Base-by-base conservation (phyloP, 2,329 filamentous ascomycete species). In the Dendryphion nanum region DNA sequence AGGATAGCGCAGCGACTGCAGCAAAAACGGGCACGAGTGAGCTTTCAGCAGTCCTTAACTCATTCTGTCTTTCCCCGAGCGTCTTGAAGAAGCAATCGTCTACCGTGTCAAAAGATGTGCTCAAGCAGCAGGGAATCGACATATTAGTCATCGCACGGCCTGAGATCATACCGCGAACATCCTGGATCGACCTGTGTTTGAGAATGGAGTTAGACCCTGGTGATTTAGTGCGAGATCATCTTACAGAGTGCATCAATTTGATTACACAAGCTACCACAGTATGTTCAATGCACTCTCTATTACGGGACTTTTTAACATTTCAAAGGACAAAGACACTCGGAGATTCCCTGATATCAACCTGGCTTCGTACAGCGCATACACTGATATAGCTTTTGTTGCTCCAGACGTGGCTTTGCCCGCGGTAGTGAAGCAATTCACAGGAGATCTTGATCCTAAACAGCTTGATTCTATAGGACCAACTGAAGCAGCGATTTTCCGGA, bases 401-500 rank as follows among this genome's bases (percentile, higher is more conserved):
- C 93, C 93, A 0, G 86, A 93, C 30, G 73, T 74, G 13, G 86
- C 95, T 67, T 85, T 89, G 15, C 79, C 88, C 4, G 77, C 79
- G 6, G 76, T 98, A 17, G 79, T 96, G 18, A 70, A 81, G 18
- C 79, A 93, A 32, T 81, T 98, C 35, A 73, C 77, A 37, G 66
- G 77, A 18, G 89, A 97, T 63, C 74, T 98, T 15, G 75, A 89
- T 46, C 75, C 81, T 1, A 68, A 75, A 30, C 82, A 87, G 42
- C 73, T 96, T 3, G 74, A 80, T 10, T 76, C 79, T 16, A 77
- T 96, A 46, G 89, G 89, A 0, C 86, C 89, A 8, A 84, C 89
- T 2, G 93, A 98, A 64, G 89, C 89, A 18, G 90, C 89, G 13
- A 97, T 98, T 41, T 93, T 90, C 64, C 83, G 89, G 30, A 95